Evolutionary conservation across 306 rosid genomes (phyloP).

Genomic region (Vicia villosa): DNA sequence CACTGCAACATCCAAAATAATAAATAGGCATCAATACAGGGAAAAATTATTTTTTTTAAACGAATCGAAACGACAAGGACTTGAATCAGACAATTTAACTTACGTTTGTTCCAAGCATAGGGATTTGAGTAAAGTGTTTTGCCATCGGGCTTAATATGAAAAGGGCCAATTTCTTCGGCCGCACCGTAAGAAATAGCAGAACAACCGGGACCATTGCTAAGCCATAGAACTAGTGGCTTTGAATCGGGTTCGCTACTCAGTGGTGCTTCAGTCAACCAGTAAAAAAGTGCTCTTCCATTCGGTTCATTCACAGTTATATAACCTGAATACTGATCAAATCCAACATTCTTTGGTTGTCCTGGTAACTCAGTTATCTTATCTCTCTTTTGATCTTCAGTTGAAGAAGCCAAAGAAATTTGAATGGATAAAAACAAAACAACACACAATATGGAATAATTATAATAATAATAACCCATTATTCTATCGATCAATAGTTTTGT

Average conservation of each 20-base stretch:
- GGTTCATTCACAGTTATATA: conserved; percentile 78
- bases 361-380: conserved; percentile 73
- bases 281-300: conserved; percentile 85
- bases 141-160: conserved; percentile 78
- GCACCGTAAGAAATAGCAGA: conserved; percentile 96
- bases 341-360: conserved; percentile 81
- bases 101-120: conserved; percentile 92
- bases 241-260: conserved; percentile 53
- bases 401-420: conserved; percentile 48
- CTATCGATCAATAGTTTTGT: too few relatives aligned
- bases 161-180: conserved; percentile 94
- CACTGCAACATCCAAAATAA: conserved; percentile 57
- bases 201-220: conserved; percentile 98
- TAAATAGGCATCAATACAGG: background rate
- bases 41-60: background rate
- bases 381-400: conserved; percentile 63
- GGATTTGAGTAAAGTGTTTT: conserved; percentile 80
- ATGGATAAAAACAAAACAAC: conserved; percentile 47
- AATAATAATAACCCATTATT: conserved; percentile 48
- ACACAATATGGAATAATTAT: conserved; percentile 34
- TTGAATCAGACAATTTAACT: conserved; percentile 28
- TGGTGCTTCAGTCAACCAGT: conserved; percentile 90
- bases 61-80: background rate
- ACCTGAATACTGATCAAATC: conserved; percentile 80
- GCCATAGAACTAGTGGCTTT: conserved; percentile 93